phyloP scores from a whole-genome alignment of 192 early-diverging fungal species.

The Dissophora ornata region DNA sequence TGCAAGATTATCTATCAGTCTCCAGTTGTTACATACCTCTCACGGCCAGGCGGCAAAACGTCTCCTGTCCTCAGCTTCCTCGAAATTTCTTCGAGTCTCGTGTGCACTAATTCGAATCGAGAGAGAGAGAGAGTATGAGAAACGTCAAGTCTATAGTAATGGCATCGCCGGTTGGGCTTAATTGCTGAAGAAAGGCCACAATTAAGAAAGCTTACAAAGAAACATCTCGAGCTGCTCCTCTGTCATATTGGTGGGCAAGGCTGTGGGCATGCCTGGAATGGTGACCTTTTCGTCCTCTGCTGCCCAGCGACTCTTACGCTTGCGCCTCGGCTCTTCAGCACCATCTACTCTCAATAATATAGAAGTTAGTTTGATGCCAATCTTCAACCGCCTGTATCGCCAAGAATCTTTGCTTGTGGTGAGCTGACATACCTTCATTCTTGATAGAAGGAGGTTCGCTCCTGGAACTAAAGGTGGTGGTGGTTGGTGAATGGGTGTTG shows the following conservation, averaged over 20 bases:
- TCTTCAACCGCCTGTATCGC: too few species aligned
- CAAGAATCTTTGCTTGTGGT: too few species aligned
- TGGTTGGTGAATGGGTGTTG: slow-evolving; percentile 5
- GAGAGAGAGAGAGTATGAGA: neutral
- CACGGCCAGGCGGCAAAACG: slow-evolving; percentile 81
- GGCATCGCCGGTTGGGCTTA: too few species aligned
- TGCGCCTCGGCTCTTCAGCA: slow-evolving; percentile 66
- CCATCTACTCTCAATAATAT: slow-evolving; percentile 29
- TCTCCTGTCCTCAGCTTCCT: slow-evolving; percentile 84
- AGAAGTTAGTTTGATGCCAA: too few species aligned
- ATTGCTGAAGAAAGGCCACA: too few species aligned
- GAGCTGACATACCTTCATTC: slow-evolving; percentile 15
- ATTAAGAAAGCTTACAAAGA: slow-evolving; percentile 72
- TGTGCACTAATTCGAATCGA: slow-evolving; percentile 67
- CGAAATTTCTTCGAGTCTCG: slow-evolving; percentile 93
- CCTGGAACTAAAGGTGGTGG: slow-evolving; percentile 5
- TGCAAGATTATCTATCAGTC: neutral
- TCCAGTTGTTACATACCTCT: too few species aligned
- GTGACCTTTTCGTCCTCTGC: slow-evolving; percentile 75
- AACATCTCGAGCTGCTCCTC: slow-evolving; percentile 86
- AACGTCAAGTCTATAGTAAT: too few species aligned
- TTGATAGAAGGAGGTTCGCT: slow-evolving; percentile 1
- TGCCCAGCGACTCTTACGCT: slow-evolving; percentile 93
- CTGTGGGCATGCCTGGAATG: slow-evolving; percentile 82
- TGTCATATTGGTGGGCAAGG: slow-evolving; percentile 79